Base-by-base conservation (phyloP, 179 eudicot genomes). In the Drosera spatulata region DNA sequence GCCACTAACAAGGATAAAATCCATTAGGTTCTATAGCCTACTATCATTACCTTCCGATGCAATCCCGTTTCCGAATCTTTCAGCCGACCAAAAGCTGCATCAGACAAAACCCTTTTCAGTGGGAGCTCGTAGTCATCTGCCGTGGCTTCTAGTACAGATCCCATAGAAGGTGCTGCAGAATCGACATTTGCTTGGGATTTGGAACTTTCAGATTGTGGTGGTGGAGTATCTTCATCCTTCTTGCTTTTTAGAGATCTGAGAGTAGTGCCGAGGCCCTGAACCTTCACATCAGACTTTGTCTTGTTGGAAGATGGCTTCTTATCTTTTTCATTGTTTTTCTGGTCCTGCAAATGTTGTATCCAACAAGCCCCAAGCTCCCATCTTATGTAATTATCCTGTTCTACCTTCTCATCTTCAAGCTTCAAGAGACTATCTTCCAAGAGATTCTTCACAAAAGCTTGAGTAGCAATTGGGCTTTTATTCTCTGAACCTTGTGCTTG, bases 321-420 rank as follows among this genome's bases (percentile, higher is more conserved):
- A 61, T 87, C 97, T 63, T 94, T 94, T 58, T 87, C 97, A 50
- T 86, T 46, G 68, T 69, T 85, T 47, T 83, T 87, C 71, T 90
- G 95, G 70, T 94, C 99, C 74, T 94, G 97, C 68, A 94, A 79
- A 78, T 94, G 99, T 64, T 94, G 99, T 66, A 94, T 78, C 99
- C 99, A 94, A 72, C 99, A 94, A 55, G 97, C 99, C 67, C 99
- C 99, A 53, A 94, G 86, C 79, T 94, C 99, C 99, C 99, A 94
- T 84, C 99, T 85, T 63, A 82, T 73, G 49, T 79, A 80, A 66
- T 62, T 62, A 51, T 87, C 91, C 62, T 69, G 76, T 65, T 72
- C 76, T 58, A 63, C 50, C 53, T 77, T 73, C 78, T 91, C 97
- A 63, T 87, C 83, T 63, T 85, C 83, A 68, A 94, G 86, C 74